Conservation (phyloP, 73 alveolate species). For the Tetrahymena thermophila region DNA sequence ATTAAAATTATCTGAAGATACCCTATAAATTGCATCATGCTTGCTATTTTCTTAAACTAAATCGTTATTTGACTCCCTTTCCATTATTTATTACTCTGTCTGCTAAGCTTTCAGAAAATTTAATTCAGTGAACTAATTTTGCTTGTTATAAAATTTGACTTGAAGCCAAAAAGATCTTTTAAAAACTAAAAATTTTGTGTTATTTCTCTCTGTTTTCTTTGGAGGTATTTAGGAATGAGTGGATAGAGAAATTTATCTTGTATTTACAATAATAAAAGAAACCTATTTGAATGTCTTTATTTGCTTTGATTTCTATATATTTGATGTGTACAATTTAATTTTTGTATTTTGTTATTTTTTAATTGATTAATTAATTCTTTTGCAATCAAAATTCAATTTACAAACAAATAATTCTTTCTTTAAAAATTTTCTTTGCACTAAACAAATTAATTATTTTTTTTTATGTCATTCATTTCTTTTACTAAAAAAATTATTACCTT, state of each 20-base stretch:
- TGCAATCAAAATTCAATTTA: background rate
- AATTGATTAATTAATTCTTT: background rate
- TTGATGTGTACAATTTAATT: background rate
- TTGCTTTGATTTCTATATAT: background rate
- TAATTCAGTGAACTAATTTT: background rate
- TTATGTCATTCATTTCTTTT: background rate
- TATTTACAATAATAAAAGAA: background rate
- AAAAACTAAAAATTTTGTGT: background rate
- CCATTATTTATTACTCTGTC: background rate
- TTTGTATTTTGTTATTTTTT: background rate
- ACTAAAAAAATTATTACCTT: background rate
- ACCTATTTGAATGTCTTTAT: background rate
- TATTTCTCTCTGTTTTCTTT: background rate
- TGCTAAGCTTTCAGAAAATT: background rate
- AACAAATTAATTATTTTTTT: background rate
- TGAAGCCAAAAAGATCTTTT: background rate
- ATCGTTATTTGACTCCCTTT: background rate
- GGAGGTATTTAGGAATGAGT: background rate
- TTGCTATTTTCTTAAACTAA: background rate
- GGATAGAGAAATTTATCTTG: background rate
- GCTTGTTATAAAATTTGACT: background rate
- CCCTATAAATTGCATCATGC: background rate
- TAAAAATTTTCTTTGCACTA: background rate
- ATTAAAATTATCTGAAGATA: background rate
- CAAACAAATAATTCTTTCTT: background rate